Evolutionary conservation across 352 stramenopile genomes (phyloP).

Genomic region (Phytopythium aichiense): DNA sequence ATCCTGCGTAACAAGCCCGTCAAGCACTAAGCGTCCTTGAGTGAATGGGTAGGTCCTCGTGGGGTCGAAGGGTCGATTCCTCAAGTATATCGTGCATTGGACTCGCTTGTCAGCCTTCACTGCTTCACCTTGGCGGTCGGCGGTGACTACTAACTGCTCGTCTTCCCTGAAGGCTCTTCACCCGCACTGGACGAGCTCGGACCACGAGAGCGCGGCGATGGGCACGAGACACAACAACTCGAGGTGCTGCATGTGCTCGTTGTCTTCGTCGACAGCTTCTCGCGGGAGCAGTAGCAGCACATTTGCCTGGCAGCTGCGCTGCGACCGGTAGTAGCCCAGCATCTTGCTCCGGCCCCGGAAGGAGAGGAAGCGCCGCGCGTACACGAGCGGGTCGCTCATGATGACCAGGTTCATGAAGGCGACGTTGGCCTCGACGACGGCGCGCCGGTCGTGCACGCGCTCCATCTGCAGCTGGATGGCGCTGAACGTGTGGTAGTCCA

Average conservation of each 20-base stretch:
- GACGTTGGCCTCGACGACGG: constrained; percentile 23
- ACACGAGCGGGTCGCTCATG: constrained; percentile 37
- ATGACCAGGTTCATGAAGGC: constrained; percentile 34
- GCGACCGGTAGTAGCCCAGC: constrained; percentile 16
- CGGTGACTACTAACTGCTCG: background rate
- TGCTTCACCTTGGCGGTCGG: background rate
- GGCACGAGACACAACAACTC: no score
- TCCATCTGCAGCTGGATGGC: constrained; percentile 26
- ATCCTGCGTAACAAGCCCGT: constrained; percentile 41
- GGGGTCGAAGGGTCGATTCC: background rate
- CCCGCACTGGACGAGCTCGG: constrained; percentile 23
- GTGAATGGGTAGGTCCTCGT: background rate
- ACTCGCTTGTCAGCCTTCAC: background rate
- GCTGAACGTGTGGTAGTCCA: constrained; percentile 6
- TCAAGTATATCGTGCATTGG: background rate
- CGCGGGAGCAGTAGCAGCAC: constrained; percentile 14
- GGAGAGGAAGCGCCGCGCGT: background rate
- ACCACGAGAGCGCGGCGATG: constrained; percentile 11
- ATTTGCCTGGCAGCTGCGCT: background rate
- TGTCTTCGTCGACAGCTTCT: constrained; percentile 11
- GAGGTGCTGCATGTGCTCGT: constrained; percentile 20
- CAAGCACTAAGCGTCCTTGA: constrained; percentile 26
- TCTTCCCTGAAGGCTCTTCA: constrained; percentile 3
- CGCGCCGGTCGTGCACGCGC: constrained; percentile 13
- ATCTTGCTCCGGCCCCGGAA: background rate